These are phyloP conservation scores for Nigrospora osmanthi DNA, from an alignment of 2,329 filamentous ascomycete genomes.

Conservation along the genomic window DNA sequence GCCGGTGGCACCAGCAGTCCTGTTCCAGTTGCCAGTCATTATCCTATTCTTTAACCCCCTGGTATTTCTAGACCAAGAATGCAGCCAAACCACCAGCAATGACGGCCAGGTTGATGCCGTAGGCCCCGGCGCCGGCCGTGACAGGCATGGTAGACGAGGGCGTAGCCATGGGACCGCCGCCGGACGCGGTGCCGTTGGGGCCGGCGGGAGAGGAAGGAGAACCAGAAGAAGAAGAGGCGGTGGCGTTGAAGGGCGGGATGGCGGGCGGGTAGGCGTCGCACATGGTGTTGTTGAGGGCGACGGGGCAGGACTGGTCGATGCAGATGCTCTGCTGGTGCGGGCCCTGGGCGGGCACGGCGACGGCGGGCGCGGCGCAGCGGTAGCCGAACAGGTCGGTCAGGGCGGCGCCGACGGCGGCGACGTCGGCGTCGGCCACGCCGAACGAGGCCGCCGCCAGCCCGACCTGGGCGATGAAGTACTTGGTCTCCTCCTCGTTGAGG, in stretches of 20 bases:
- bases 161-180: conserved; percentile 3
- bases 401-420: conserved; percentile 36
- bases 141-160: conserved; percentile 8
- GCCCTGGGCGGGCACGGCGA: conserved; percentile 35
- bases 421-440: conserved; percentile 46
- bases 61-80: conserved; percentile 16
- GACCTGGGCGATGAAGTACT: conserved; percentile 54
- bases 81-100: conserved; percentile 17
- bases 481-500: conserved; percentile 39
- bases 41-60: too few relatives aligned
- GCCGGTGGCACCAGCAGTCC: too few relatives aligned
- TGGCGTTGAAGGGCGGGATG: conserved; percentile 9
- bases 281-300: conserved; percentile 29
- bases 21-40: too few relatives aligned
- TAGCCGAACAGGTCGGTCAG: conserved; percentile 43
- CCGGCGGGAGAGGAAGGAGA: conserved; percentile 2
- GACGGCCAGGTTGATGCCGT: conserved; percentile 18
- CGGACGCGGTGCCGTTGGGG: conserved; percentile 1
- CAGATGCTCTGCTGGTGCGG: conserved; percentile 48
- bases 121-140: conserved; percentile 14
- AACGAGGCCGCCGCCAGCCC: conserved; percentile 48
- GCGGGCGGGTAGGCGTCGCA: conserved; percentile 25
- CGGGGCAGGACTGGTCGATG: conserved; percentile 39
- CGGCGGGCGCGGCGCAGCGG: conserved; percentile 37
- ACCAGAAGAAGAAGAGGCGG: conserved; percentile 6